Evolutionary conservation across 805 yeast species (phyloP), one percentile per base, ranked within the genome.

Genomic region (Teunomyces pallodes): DNA sequence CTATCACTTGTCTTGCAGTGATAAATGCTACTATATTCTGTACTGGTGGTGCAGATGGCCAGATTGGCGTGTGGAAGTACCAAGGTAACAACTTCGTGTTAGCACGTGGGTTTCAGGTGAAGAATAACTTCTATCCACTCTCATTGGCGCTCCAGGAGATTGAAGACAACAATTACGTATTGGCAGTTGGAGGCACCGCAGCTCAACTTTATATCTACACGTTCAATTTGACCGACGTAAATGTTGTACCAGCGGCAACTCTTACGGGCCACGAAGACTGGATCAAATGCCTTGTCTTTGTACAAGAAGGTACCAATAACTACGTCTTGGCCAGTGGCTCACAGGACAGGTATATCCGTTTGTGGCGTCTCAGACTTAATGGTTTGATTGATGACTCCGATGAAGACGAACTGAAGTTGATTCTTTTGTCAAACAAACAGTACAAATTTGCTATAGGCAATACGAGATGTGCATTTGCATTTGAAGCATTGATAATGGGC

Each of bases 191-290:
- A 16, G 95, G 95, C 13, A 84, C 95, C 0, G 76, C 75, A 12
- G 62, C 77, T 8, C 59, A 63, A 29, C 59, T 91, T 4, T 81
- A 75, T 49, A 73, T 88, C 4, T 82, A 80, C 56, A 64, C 84
- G 0, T 77, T 83, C 51, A 48, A 54, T 1, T 42, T 47, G 3
- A 44, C 50, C 5, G 30, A 47, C 9, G 31, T 66, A 2, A 48
- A 54, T 9, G 67, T 76, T 36, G 45, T 57, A 7, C 70, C 69
- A 46, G 71, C 75, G 28, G 86, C 90, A 0, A 69, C 69, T 7
- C 66, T 94, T 30, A 77, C 83, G 26, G 99, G 99, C 4, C 99
- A 94, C 64, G 99, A 94, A 66, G 97, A 91, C 66, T 94, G 99
- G 99, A 80, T 94, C 44, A 86, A 87, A 61, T 76, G 89, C 10